Evolutionary conservation across 1,284 basidiomycete species (phyloP), one percentile per base, ranked within the genome.

Genomic region (Apiotrichum sp.): DNA sequence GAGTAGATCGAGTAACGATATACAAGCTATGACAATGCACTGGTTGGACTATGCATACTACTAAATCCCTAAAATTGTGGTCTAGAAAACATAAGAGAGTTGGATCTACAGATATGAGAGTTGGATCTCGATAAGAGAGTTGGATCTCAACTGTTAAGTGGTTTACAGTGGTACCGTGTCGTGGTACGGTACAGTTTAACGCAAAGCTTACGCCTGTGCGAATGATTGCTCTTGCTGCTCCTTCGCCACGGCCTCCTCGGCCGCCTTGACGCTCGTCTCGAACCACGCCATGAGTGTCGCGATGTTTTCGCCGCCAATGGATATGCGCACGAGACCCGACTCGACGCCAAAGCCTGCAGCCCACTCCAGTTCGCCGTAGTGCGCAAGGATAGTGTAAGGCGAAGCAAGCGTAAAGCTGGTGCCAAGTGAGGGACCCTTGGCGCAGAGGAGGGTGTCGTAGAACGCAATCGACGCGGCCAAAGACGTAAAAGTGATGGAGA

Each of bases 341-440:
- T 95, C 91, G 5, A 98, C 91, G 14, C 91, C 95, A 73, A 84
- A 93, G 59, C 80, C 74, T 34, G 82, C 85, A 5, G 93, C 95
- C 96, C 96, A 99, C 36, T 89, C 88, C 55, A 97, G 77, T 76
- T 99, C 96, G 3, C 78, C 72, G 66, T 87, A 98, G 73, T 98
- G 96, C 31, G 91, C 96, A 29, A 99, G 80, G 59, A 98, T 86
- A 3, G 91, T 88, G 73, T 93, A 98, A 29, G 95, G 95, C 65
- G 86, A 90, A 32, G 89, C 91, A 13, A 96, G 81, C 1, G 95
- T 98, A 74, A 98, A 96, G 79, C 93, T 97, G 38, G 93, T 98
- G 1, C 95, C 95, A 22, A 98, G 81, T 67, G 86, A 89, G 0
- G 95, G 96, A 1, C 95, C 96, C 73, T 98, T 98, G 61, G 84